These are phyloP conservation scores for Chrysanthemum lavandulifolium DNA, from an alignment of 129 eudicot genomes.

Conservation along the genomic window DNA sequence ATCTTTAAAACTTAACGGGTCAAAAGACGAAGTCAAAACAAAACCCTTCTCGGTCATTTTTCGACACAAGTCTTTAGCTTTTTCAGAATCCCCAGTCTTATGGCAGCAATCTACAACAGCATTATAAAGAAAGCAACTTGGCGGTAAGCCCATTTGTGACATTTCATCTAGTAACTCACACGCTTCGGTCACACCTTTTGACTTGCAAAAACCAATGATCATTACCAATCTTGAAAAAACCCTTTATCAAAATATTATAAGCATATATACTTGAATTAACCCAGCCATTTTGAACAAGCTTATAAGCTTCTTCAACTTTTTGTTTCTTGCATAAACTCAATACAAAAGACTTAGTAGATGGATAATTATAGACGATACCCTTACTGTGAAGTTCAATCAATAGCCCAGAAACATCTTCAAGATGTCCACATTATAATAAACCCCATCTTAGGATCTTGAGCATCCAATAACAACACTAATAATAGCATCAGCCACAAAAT, in stretches of 20 bases:
- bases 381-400: slow-evolving; percentile 30
- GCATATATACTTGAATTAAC: slow-evolving; percentile 16
- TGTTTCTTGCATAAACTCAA: slow-evolving; percentile 34
- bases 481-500: slow-evolving; percentile 82
- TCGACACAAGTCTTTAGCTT: slow-evolving; percentile 27
- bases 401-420: slow-evolving; percentile 17
- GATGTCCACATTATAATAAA: neutral
- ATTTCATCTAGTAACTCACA: slow-evolving; percentile 34
- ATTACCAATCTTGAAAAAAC: slow-evolving; percentile 31
- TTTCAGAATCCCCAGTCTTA: slow-evolving; percentile 28
- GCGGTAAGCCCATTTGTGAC: slow-evolving; percentile 16
- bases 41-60: slow-evolving; percentile 30
- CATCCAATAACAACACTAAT: slow-evolving; percentile 85
- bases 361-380: slow-evolving; percentile 20
- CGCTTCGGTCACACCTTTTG: slow-evolving; percentile 15
- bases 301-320: slow-evolving; percentile 30
- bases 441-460: slow-evolving; percentile 50
- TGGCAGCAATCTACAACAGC: slow-evolving; percentile 21
- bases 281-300: slow-evolving; percentile 26
- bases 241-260: slow-evolving; percentile 30
- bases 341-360: slow-evolving; percentile 4
- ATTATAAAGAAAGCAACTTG: slow-evolving; percentile 6
- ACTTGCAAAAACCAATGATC: slow-evolving; percentile 30
- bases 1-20: slow-evolving; percentile 21
- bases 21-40: slow-evolving; percentile 5